Base-by-base conservation (phyloP, 208 protist genomes). In the Wallacemonas sp. region DNA sequence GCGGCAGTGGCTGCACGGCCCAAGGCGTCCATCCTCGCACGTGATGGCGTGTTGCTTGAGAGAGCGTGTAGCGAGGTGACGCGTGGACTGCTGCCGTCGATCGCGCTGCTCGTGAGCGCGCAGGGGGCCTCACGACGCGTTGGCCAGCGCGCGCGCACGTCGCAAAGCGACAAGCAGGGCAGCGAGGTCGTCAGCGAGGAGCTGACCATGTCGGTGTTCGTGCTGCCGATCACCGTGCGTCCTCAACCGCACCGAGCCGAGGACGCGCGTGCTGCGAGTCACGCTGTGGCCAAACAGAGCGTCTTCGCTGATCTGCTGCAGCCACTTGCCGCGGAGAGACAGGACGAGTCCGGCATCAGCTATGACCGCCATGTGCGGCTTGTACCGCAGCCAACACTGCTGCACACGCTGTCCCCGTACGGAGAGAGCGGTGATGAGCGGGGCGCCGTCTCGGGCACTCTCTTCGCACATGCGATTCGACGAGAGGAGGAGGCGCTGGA, bases 131-230 rank as follows among this genome's bases (percentile, higher is more conserved):
- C 52, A 9, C 26, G 52, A n/a, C 52, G 30, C 30, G n/a, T 41
- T 3, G 52, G 52, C 3, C 52, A 58, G 52, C 52, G 52, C 0
- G 8, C 17, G 11, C 47, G 19, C 26, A n/a, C 24, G 5, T 8
- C 8, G 16, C 6, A 9, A 0, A 21, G 24, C 19, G 47, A 26
- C 47, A 23, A 49, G 12, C 36, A 16, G 12, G 41, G n/a, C 41
- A 30, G 5, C 47, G 30, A 33, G 6, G 52, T 41, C 14, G 14
- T 41, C 26, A 30, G 52, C 19, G 34, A 33, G 1, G 52, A 58
- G 52, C 52, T 58, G 30, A 41, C 32, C 26, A 41, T 58, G 52
- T 58, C 52, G 4, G 52, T 58, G n/a, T 33, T 33, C 38, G 52
- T 58, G 6, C 26, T 19, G 11, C 52, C 52, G 11, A 14, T 47